phyloP scores from a whole-genome alignment of 495 filamentous ascomycete genomes.

The Penicillium atrosanguineum region DNA sequence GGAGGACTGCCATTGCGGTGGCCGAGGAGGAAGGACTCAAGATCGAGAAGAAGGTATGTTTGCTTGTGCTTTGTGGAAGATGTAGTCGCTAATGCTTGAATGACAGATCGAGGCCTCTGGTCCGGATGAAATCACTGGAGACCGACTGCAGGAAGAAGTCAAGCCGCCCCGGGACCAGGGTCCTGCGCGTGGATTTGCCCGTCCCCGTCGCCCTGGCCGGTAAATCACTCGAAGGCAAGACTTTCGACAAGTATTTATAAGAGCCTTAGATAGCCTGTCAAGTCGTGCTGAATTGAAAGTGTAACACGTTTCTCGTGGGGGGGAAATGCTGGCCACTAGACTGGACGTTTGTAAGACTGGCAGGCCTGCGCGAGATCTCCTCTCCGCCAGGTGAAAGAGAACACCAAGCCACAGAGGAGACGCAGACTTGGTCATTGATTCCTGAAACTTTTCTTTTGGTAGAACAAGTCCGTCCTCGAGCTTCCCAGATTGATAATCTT shows the following conservation, averaged over 20 bases:
- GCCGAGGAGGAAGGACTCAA: conserved; percentile 70
- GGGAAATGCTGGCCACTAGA: conserved; percentile 1
- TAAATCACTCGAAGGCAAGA: conserved; percentile 20
- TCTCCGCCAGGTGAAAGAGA: conserved; percentile 8
- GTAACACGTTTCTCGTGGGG: neutral
- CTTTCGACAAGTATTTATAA: conserved; percentile 1
- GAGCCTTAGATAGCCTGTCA: conserved; percentile 9
- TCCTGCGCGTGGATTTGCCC: conserved; percentile 69
- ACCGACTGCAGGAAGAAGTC: conserved; percentile 70
- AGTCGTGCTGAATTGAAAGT: neutral
- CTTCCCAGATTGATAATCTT: conserved; percentile 99
- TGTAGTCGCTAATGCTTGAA: conserved; percentile 8
- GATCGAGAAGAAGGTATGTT: conserved; percentile 67
- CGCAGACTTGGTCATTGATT: conserved; percentile 52
- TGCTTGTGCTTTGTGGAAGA: neutral
- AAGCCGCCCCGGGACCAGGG: conserved; percentile 61
- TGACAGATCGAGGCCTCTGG: conserved; percentile 61
- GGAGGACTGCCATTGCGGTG: conserved; percentile 64
- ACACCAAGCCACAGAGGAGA: conserved; percentile 14
- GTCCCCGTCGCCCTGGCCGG: conserved; percentile 85
- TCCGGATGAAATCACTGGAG: conserved; percentile 76
- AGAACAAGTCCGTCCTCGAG: conserved; percentile 91
- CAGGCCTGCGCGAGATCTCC: conserved; percentile 3
- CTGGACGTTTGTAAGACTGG: conserved; percentile 1
- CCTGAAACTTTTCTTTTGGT: conserved; percentile 74